Evolutionary conservation across 257 asterid species (phyloP), one percentile per base, ranked within the genome.

Genomic region (Penstemon barbatus): DNA sequence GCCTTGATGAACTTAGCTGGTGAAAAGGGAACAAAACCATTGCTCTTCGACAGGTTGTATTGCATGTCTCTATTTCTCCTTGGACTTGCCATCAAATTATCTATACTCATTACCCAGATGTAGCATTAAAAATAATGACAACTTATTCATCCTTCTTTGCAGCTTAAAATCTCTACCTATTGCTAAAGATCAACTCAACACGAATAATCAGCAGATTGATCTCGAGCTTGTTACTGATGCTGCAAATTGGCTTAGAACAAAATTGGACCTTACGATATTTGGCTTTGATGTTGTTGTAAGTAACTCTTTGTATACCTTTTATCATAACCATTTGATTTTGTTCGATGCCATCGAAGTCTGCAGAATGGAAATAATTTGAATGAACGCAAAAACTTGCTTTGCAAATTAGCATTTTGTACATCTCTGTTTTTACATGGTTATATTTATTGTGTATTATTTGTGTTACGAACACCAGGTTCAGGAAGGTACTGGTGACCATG

Each of bases 241-340:
- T 33, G 93, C 97, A 60, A 72, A 82, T 66, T 89, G 91, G 90
- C 92, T 91, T 60, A 80, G 95, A 80, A 76, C 74, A 75, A 75
- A 62, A 40, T 96, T 94, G 46, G 81, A 85, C 74, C 97, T 94
- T 70, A 91, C 97, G 49, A 79, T 94, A 68, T 84, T 94, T 43
- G 99, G 99, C 70, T 94, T 94, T 74, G 99, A 91, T 75, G 93
- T 91, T 45, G 96, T 92, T 56, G 97, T 92, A 78, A 86, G 97
- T 85, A 66, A 60, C 60, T 54, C 56, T 50, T 6, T 44, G 37
- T 38, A 1, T 55, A 56, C 49, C 74, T 71, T 57, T 55, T 57
- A 33, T 66, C 36, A 45, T 9, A 25, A 18, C 37, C 41, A 38
- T 39, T 69, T 58, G 3, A 25, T 53, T 37, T 52, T 45, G 13